These are phyloP conservation scores for Pseudonitzschia multiseries DNA, from an alignment of 108 stramenopile genomes.

Conservation along the genomic window DNA sequence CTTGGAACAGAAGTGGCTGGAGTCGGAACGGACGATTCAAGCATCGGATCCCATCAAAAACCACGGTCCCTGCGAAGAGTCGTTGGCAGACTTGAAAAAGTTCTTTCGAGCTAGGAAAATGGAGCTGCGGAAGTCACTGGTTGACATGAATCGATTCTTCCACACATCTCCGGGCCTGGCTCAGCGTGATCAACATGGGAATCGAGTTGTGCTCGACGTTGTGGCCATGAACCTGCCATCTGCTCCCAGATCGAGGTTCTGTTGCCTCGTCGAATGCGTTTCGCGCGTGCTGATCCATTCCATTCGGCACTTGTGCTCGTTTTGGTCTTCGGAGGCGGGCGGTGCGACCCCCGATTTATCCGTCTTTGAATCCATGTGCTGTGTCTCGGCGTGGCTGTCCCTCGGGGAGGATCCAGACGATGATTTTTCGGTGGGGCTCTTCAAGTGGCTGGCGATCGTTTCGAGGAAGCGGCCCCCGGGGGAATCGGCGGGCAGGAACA, in stretches of 20 bases:
- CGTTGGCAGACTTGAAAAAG: not conserved
- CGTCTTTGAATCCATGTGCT: constrained; percentile 25
- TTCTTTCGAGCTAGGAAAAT: constrained; percentile 1
- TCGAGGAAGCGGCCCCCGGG: constrained; percentile 20
- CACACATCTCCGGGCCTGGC: not conserved
- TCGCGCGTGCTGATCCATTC: constrained; percentile 19
- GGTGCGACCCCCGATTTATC: not conserved
- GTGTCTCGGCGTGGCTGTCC: constrained; percentile 31
- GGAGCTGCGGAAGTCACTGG: constrained; percentile 20
- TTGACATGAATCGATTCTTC: constrained; percentile 8
- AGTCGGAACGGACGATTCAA: constrained; percentile 17
- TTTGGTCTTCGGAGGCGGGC: not conserved
- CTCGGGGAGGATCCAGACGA: not conserved
- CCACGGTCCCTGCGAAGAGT: not conserved
- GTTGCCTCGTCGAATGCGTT: constrained; percentile 22
- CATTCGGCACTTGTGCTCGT: not conserved
- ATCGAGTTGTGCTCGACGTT: constrained; percentile 24
- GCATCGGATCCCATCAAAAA: not conserved
- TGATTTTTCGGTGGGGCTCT: constrained; percentile 30
- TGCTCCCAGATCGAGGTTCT: constrained; percentile 27
- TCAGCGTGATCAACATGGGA: not conserved
- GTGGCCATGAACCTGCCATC: constrained; percentile 31
- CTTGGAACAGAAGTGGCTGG: constrained; percentile 34
- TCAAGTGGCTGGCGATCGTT: constrained; percentile 24
- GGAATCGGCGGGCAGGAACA: not conserved